phyloP scores from a whole-genome alignment of 805 yeast genomes.

The Metschnikowia corniflorae region DNA sequence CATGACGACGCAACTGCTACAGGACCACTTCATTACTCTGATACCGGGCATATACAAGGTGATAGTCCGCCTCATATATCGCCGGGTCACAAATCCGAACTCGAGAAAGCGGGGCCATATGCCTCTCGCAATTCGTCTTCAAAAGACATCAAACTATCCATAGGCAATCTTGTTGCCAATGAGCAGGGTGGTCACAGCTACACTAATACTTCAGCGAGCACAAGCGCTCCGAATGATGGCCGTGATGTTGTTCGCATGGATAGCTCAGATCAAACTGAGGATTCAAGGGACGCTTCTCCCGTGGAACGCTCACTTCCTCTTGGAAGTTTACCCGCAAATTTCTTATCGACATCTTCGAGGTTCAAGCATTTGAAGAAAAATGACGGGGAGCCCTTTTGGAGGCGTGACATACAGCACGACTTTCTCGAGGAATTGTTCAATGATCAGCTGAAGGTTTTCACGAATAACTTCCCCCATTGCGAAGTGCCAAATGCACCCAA shows the following conservation, averaged over 20 bases:
- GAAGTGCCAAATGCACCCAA: conserved; percentile 34
- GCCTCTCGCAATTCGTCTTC: no score
- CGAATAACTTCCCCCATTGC: conserved; percentile 52
- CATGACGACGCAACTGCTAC: no score
- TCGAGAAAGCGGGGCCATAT: no score
- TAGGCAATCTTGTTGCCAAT: conserved; percentile 3
- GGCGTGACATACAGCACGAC: conserved; percentile 82
- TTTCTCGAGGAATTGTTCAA: conserved; percentile 63
- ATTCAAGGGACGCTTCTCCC: conserved; percentile 2
- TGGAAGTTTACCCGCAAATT: conserved; percentile 11
- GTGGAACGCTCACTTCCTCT: no score
- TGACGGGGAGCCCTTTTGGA: conserved; percentile 91
- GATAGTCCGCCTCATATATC: no score
- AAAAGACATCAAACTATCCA: conserved; percentile 4
- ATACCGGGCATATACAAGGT: no score
- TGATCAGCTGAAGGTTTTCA: conserved; percentile 63
- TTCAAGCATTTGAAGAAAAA: conserved; percentile 72
- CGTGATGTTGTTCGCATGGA: background rate
- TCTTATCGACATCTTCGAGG: conserved; percentile 22
- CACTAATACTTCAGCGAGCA: background rate
- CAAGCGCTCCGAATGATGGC: background rate
- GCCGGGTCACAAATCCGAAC: no score
- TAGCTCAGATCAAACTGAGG: background rate
- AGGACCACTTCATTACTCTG: no score
- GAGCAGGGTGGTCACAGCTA: no score